A percentile compares a stretch with the other conserved stretches of the same genome.
Conservation (phyloP, 768 basidiomycete genomes). For the Hygrophoropsis aurantiaca region DNA sequence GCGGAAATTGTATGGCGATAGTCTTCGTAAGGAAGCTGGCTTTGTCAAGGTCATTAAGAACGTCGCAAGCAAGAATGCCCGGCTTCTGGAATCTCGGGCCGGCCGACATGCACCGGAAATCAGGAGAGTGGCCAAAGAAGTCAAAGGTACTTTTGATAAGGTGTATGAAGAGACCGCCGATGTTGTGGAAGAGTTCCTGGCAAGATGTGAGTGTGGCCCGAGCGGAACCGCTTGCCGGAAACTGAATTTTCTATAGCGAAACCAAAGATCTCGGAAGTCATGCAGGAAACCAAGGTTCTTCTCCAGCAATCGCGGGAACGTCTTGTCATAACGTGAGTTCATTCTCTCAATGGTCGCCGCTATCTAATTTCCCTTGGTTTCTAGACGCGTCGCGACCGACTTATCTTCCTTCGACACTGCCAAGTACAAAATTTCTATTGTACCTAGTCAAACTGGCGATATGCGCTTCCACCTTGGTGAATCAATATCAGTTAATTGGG, state of each 20-base stretch:
- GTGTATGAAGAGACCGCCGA: constrained; percentile 94
- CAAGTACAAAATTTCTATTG: constrained; percentile 71
- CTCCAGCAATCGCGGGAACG: constrained; percentile 89
- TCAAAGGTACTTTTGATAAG: constrained; percentile 93
- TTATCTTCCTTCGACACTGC: constrained; percentile 75
- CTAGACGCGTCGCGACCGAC: constrained; percentile 78
- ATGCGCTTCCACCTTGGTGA: constrained; percentile 87
- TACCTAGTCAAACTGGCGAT: constrained; percentile 50
- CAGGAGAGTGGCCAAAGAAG: constrained; percentile 81
- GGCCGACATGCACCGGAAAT: constrained; percentile 84
- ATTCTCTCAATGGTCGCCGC: not conserved
- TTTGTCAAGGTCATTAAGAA: constrained; percentile 98
- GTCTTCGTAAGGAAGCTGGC: constrained; percentile 92
- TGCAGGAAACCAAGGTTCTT: constrained; percentile 90
- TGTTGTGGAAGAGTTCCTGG: constrained; percentile 90
- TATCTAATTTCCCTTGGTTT: constrained; percentile 5
- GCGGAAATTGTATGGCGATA: constrained; percentile 92
- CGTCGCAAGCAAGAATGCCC: constrained; percentile 82
- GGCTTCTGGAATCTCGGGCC: constrained; percentile 71
- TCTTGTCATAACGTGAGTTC: constrained; percentile 84
- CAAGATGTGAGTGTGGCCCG: constrained; percentile 63
- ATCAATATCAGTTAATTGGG: constrained; percentile 83
- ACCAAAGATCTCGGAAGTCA: constrained; percentile 83
- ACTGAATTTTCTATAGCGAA: constrained; percentile 52
- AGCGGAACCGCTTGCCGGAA: not conserved